Base-by-base conservation (phyloP, 805 yeast genomes). In the Teunomyces aglyptinius region DNA sequence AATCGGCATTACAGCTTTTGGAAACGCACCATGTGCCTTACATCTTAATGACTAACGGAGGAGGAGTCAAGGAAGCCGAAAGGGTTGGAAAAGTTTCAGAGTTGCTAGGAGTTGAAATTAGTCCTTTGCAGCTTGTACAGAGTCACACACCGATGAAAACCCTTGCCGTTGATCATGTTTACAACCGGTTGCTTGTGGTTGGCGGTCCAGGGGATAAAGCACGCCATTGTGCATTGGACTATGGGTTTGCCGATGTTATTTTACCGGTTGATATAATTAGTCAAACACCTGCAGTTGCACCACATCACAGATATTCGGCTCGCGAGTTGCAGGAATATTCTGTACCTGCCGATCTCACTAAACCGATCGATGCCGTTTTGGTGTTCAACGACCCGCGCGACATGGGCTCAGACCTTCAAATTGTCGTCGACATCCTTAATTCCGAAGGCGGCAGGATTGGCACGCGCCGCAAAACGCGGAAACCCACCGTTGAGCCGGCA, bases 331-430 rank as follows among this genome's bases (percentile, higher is more conserved):
- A 67, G 12, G 53, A 61, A 38, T 81, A 71, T 65, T 75, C 76
- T 0, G 58, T 60, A 18, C 70, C 73, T 2, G 49, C 53, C 35
- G 66, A 59, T 48, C 50, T 51, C 46, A 44, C 47, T 54, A 66
- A 64, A 49, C 78, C 79, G 16, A 73, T 88, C 49, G 96, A 89
- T 52, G 91, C 90, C 2, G 73, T 91, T 0, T 67, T 91, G 50
- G 89, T 90, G 20, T 89, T 90, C 65, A 86, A 86, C 58, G 97
- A 91, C 63, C 90, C 97, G 3, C 72, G 96, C 49, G 97, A 90
- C 61, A 77, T 89, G 83, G 90, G 88, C 1, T 79, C 91, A 1
- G 97, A 90, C 62, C 57, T 84, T 6, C 97, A 90, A 67, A 76
- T 91, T 13, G 80, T 89, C 2, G 61, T 78, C 44, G 97, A 90